Evolutionary conservation across 2,329 filamentous ascomycete genomes (phyloP).

Genomic region (Elsinoe perseae): DNA sequence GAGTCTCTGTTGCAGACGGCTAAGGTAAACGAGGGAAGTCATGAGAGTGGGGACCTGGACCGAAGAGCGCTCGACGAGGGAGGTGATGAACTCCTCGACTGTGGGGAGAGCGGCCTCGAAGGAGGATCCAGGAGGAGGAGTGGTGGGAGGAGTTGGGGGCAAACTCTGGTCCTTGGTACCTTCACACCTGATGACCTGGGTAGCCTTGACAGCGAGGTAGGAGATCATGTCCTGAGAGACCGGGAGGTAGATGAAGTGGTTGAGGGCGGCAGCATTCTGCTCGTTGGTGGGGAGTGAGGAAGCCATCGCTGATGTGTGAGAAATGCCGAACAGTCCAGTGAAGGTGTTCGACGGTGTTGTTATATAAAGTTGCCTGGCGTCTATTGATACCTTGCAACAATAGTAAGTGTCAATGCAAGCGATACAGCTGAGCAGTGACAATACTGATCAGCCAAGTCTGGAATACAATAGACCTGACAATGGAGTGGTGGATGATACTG

Average conservation of each 20-base stretch:
- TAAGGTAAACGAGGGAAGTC: constrained; percentile 91
- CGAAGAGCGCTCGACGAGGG: constrained; percentile 84
- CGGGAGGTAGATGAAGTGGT: constrained; percentile 70
- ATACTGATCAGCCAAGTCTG: constrained; percentile 19
- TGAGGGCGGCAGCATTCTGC: constrained; percentile 65
- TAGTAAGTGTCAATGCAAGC: constrained; percentile 18
- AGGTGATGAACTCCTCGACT: constrained; percentile 83
- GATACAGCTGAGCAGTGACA: constrained; percentile 16
- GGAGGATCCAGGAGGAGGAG: constrained; percentile 45
- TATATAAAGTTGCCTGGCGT: constrained; percentile 17
- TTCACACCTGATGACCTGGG: constrained; percentile 75
- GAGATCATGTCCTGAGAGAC: constrained; percentile 69
- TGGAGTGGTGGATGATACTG: constrained; percentile 12
- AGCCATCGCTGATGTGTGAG: constrained; percentile 32
- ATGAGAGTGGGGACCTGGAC: constrained; percentile 96
- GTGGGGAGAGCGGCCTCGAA: constrained; percentile 57
- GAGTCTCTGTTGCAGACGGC: constrained; percentile 71
- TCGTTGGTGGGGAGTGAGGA: constrained; percentile 36
- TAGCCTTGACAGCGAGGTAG: constrained; percentile 66
- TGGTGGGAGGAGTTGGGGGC: constrained; percentile 53
- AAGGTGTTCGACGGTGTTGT: constrained; percentile 16
- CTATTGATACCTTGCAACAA: constrained; percentile 27
- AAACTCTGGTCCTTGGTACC: constrained; percentile 37
- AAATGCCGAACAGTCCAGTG: constrained; percentile 14
- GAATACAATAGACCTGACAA: constrained; percentile 22